Evolutionary conservation across 164 flowering plant genomes (phyloP), one percentile per base, ranked within the genome.

Genomic region (Liriodendron chinense): DNA sequence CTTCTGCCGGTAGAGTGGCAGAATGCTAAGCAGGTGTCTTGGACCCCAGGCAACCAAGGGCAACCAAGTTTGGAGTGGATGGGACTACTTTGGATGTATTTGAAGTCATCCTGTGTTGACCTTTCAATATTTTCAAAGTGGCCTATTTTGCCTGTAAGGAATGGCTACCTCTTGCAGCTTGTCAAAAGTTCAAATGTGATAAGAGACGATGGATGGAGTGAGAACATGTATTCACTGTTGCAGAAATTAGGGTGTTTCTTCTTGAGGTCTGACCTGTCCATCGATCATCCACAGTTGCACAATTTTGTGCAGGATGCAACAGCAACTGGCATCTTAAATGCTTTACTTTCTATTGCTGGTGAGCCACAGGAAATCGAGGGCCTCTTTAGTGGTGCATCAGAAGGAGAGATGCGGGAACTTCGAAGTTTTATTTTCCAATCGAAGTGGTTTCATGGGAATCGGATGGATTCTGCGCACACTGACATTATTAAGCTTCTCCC

Each of bases 151-250:
- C 99, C 98, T 23, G 91, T 89, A 75, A 89, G 81, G 71, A 83
- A 84, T 68, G 80, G 76, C 81, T 79, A 49, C 78, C 94, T 96
- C 53, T 62, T 91, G 85, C 91, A 86, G 78, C 90, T 93, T 75
- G 85, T 85, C 68, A 79, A 84, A 80, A 89, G 88, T 85, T 92
- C 97, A 65, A 85, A 87, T 82, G 93, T 96, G 72, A 88, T 96
- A 43, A 85, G 77, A 85, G 86, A 89, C 83, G 93, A 91, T 65
- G 99, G 97, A 61, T 93, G 98, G 99, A 96, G 94, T 88, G 99
- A 96, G 83, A 96, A 93, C 83, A 88, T 96, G 92, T 88, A 81
- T 12, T 87, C 93, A 22, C 78, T 96, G 83, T 84, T 93, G 85
- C 82, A 82, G 76, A 93, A 89, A 85, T 84, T 86, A 62, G 99